phyloP scores from a whole-genome alignment of 1,284 basidiomycete genomes.

The Lignosus rhinocerotis region DNA sequence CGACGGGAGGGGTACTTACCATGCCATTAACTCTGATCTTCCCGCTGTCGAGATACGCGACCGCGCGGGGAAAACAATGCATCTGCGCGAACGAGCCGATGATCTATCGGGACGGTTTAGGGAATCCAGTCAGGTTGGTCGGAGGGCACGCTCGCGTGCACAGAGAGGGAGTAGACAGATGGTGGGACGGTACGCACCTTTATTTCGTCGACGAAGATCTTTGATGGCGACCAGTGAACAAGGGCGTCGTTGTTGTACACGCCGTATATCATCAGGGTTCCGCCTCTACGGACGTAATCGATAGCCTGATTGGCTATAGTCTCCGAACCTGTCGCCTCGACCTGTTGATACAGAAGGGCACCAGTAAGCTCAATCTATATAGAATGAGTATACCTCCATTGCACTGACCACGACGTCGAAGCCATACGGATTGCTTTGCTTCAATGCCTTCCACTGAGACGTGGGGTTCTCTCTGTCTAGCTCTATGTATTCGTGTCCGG shows the following conservation, averaged over 20 bases:
- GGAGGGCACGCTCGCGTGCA: not conserved
- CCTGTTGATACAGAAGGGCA: slow-evolving; percentile 32
- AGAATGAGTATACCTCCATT: not conserved
- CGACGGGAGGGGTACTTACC: slow-evolving; percentile 40
- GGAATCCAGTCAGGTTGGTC: not conserved
- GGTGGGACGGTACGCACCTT: slow-evolving; percentile 44
- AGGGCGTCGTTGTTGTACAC: slow-evolving; percentile 75
- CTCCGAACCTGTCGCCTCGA: slow-evolving; percentile 85
- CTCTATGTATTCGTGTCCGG: slow-evolving; percentile 82
- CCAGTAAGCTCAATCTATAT: too few species aligned
- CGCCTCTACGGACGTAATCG: slow-evolving; percentile 82
- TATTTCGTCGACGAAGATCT: slow-evolving; percentile 88
- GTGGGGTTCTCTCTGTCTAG: slow-evolving; percentile 75
- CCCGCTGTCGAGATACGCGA: slow-evolving; percentile 84
- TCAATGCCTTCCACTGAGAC: slow-evolving; percentile 78
- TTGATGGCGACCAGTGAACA: slow-evolving; percentile 82
- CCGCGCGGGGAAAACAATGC: slow-evolving; percentile 84
- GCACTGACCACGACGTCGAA: slow-evolving; percentile 75
- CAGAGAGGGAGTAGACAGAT: not conserved
- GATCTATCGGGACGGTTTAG: slow-evolving; percentile 47
- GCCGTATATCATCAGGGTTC: slow-evolving; percentile 72
- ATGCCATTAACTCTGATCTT: slow-evolving; percentile 84
- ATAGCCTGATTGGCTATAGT: slow-evolving; percentile 79
- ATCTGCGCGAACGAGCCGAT: slow-evolving; percentile 86
- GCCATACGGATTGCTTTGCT: slow-evolving; percentile 78